Base-by-base conservation (phyloP, 441 rosid species). In the Populus trichocarpa region DNA sequence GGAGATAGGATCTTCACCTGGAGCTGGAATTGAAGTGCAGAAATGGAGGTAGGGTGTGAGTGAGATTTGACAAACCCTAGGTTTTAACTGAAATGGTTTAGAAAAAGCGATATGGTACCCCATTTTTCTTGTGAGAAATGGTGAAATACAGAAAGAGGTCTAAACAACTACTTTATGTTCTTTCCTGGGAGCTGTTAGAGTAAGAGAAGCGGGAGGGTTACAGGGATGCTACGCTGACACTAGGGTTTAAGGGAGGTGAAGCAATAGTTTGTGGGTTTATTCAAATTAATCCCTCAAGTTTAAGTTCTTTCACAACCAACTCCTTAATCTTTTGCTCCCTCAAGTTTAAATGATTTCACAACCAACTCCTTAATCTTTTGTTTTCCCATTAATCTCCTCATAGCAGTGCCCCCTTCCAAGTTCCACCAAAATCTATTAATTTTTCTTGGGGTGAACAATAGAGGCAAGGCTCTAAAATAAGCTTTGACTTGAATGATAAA, bases 21-120 rank as follows among this genome's bases (percentile, higher is more conserved):
- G 50, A 40, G 57, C 6, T 1, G 57, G 57, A 46, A 77, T 78
- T 18, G 92, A 82, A 76, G 87, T 84, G 84, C 86, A 87, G 81
- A 86, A 83, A 69, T 87, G 74, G 73, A 76, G 63, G 71, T 79
- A 46, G 18, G 57, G 20, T 5, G 57, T 14, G 57, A 14, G 57
- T 14, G 57, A 46, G 57, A 46, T 14, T 46, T 46, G 57, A 46
- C 57, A 46, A 46, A 46, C 57, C 57, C 57, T 46, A 14, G 57
- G 57, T 46, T 46, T 46, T 46, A 46, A 46, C 57, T 46, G 57
- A 46, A 46, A 46, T 46, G 57, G 57, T 46, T 46, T 46, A 14
- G 57, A 46, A 14, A 46, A 46, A 14, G 57, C 57, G 20, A 46
- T 14, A 14, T 46, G 20, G 57, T 46, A 46, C 18, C 57, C 57